Percentiles rank a stretch among this genome's conserved stretches.
Conservation (phyloP, 1,284 basidiomycete species). For the Rhodotorula mucilaginosa region DNA sequence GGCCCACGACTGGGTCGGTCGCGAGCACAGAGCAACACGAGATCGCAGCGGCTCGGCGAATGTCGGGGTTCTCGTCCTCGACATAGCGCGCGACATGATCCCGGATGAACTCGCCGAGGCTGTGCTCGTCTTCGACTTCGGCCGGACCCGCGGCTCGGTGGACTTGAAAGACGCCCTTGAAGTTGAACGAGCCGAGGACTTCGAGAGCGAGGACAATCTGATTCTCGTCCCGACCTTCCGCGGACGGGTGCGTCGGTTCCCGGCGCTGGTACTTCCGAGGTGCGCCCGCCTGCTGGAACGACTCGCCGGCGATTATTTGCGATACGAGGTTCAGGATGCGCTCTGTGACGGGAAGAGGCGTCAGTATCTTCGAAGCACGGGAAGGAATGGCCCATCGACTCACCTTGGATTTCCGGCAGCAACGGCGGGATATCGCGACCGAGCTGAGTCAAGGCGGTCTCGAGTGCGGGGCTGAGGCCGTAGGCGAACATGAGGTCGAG, state of each 20-base stretch:
- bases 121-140: slow-evolving; percentile 58
- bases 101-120: slow-evolving; percentile 94
- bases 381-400: slow-evolving; percentile 14
- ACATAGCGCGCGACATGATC: slow-evolving; percentile 89
- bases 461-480: slow-evolving; percentile 85
- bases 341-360: slow-evolving; percentile 55
- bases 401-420: slow-evolving; percentile 87
- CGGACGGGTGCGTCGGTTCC: slow-evolving; percentile 5
- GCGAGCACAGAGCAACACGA: slow-evolving; percentile 91
- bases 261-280: slow-evolving; percentile 43
- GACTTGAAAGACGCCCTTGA: slow-evolving; percentile 63
- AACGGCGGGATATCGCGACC: slow-evolving; percentile 86
- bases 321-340: slow-evolving; percentile 82
- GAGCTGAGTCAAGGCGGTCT: slow-evolving; percentile 80
- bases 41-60: slow-evolving; percentile 84
- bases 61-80: slow-evolving; percentile 86
- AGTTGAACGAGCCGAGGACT: slow-evolving; percentile 91
- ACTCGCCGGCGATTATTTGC: slow-evolving; percentile 71
- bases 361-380: not conserved
- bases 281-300: slow-evolving; percentile 81
- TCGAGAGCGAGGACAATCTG: slow-evolving; percentile 79
- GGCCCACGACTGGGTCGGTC: slow-evolving; percentile 93
- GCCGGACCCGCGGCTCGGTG: slow-evolving; percentile 12
- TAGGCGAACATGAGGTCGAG: slow-evolving; percentile 96
- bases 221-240: slow-evolving; percentile 49